Evolutionary conservation across 2,329 filamentous ascomycete genomes (phyloP).

Genomic region (Knufia fluminis): DNA sequence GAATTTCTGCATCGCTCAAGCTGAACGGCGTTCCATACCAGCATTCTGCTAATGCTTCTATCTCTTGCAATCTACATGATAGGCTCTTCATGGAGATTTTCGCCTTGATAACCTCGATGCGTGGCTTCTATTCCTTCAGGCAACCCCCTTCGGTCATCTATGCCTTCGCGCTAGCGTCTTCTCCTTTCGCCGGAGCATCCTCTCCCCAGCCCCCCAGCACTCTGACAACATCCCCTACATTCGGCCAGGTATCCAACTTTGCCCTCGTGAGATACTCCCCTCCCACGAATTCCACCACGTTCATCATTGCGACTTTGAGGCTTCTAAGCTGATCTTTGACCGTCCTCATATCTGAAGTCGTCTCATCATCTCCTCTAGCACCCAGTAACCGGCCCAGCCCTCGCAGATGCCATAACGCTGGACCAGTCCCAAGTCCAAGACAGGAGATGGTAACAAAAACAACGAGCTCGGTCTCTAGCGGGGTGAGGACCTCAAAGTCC

Average conservation of each 20-base stretch:
- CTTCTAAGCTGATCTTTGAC: conserved; percentile 19
- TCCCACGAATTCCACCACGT: conserved; percentile 19
- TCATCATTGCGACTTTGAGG: conserved; percentile 17
- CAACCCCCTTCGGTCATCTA: too few relatives aligned
- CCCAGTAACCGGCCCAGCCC: conserved; percentile 32
- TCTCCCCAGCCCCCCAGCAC: conserved; percentile 22
- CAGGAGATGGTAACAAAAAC: conserved; percentile 38
- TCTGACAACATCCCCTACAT: conserved; percentile 22
- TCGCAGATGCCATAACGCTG: conserved; percentile 39
- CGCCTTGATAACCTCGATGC: too few relatives aligned
- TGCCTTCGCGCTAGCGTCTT: background rate
- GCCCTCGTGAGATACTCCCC: conserved; percentile 15
- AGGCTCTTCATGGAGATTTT: too few relatives aligned
- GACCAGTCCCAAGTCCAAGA: conserved; percentile 31
- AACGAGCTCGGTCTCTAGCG: conserved; percentile 37
- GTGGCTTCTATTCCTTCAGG: background rate
- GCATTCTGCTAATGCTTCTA: too few relatives aligned
- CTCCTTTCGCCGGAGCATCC: conserved; percentile 7
- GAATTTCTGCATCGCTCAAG: too few relatives aligned
- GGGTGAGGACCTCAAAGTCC: conserved; percentile 33
- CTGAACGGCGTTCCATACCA: too few relatives aligned
- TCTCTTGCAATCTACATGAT: too few relatives aligned
- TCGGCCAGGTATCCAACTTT: conserved; percentile 20
- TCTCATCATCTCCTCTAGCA: conserved; percentile 18
- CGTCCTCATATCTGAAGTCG: conserved; percentile 10